Base-by-base conservation (phyloP, 805 yeast species). In the Candida taoyuanica region DNA sequence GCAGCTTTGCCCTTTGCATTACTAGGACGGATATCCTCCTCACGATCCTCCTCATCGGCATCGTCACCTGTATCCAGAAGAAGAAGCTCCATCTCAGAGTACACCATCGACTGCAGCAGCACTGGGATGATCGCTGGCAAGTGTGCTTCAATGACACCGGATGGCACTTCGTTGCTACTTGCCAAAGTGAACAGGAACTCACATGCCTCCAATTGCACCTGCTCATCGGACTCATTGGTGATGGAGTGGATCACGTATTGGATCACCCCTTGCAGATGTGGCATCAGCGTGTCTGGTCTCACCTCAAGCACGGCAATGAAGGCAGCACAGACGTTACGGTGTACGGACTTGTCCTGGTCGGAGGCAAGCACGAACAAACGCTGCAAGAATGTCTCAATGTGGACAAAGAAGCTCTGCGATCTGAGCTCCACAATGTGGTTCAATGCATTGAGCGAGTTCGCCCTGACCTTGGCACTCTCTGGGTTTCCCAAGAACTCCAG, bases 161-260 rank as follows among this genome's bases (percentile, higher is more conserved):
- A 71, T 7, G 85, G 79, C 3, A 78, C 64, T 21, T 70, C 71
- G n/a, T 61, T 46, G 3, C 87, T 81, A 5, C 34, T 30, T 0
- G 89, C 76, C 38, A 91, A 68, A 2, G 85, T 78, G 31, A 91
- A 71, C 42, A 93, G 64, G 51, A 93, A 88, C 63, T 93, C 98
- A 59, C 96, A 87, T 3, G 95, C 97, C 58, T 89, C 96, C 39
- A 89, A 67, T 0, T 95, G 82, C 23, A 87, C 94, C 38, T 73
- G 80, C 48, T 84, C 89, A 45, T 81, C 80, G 16, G 61, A 60
- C 37, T 68, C 67, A 11, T 73, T 72, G 9, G 43, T 37, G 64
- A 91, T 77, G 42, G 88, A 74, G 62, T 88, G 96, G 35, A 87
- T 62, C 53, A 89, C 79, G 64, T 84, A 93, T 47, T 78, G 75